Base-by-base conservation (phyloP, 306 rosid genomes). In the Lagenaria siceraria region DNA sequence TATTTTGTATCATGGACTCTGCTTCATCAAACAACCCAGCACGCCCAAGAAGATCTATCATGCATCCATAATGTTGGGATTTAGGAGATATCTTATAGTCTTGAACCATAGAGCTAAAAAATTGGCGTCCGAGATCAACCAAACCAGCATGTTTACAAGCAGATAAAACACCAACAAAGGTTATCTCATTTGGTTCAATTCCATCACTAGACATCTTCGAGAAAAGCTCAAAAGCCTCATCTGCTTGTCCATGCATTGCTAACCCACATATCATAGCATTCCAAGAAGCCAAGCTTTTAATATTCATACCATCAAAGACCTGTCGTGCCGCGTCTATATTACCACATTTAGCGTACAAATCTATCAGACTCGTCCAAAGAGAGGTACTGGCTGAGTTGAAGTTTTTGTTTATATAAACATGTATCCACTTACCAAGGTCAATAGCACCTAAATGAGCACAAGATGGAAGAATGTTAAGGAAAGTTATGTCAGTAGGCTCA, bases 361-460 rank as follows among this genome's bases (percentile, higher is more conserved):
- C 91, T 15, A 92, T 66, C 46, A 94, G 86, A 81, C 96, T 87
- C 0, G 96, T 94, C 86, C 81, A 83, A 52, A 94, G 93, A 53
- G 90, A 85, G 73, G 77, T 25, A 80, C 86, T 92, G 71, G 61
- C 81, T 2, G 72, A 81, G 64, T 49, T 66, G 49, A 88, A 80
- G 63, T 89, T 86, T 70, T 81, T 86, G 84, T 89, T 89, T 9
- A 92, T 82, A 72, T 88, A 92, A 6, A 85, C 89, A 85, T 95
- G 97, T 84, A 90, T 88, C 98, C 96, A 92, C 80, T 90, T 94
- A 56, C 96, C 98, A 77, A 91, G 83, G 75, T 91, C 97, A 78
- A 90, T 89, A 75, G 93, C 94, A 72, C 97, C 98, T 62, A 91
- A 86, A 85, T 78, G 81, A 82, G 97, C 90, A 74, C 97, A 89